Evolutionary conservation across 306 rosid genomes (phyloP).

Genomic region (Malus sylvestris): DNA sequence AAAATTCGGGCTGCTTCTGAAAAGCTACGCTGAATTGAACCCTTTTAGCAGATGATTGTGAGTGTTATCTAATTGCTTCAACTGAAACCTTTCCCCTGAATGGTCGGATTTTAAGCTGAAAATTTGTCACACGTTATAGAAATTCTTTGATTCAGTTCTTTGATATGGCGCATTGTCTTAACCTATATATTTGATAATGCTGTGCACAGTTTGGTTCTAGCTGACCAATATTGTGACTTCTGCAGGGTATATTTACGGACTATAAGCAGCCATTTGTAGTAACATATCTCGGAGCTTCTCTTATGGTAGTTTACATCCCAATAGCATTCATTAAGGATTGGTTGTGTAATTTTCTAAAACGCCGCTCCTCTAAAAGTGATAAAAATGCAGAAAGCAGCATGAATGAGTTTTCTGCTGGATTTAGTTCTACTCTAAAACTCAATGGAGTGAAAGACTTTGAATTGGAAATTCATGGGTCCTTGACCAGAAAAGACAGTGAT

Average conservation of each 20-base stretch:
- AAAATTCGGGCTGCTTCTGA: neutral
- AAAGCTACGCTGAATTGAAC: neutral
- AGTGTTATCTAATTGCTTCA: neutral
- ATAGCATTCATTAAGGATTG: slow-evolving; percentile 90
- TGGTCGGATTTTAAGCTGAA: neutral
- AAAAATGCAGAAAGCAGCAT: slow-evolving; percentile 38
- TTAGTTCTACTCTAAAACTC: slow-evolving; percentile 36
- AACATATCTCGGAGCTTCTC: slow-evolving; percentile 98
- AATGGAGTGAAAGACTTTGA: slow-evolving; percentile 42
- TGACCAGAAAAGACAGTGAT: slow-evolving; percentile 64
- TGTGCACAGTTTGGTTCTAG: slow-evolving; percentile 13
- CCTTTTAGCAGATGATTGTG: neutral
- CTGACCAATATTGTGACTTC: slow-evolving; percentile 20
- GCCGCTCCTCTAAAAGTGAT: slow-evolving; percentile 57
- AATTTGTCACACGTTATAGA: neutral
- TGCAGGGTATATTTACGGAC: slow-evolving; percentile 66
- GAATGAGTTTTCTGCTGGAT: slow-evolving; percentile 28
- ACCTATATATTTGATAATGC: neutral
- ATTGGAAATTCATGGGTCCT: slow-evolving; percentile 38
- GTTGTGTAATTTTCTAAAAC: slow-evolving; percentile 49
- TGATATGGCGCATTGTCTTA: neutral
- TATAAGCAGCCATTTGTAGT: slow-evolving; percentile 98
- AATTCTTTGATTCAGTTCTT: neutral
- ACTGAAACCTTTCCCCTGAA: neutral
- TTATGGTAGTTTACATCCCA: slow-evolving; percentile 97